These are phyloP conservation scores for Entamoeba nuttalli DNA, from an alignment of 208 protist genomes.

Conservation along the genomic window DNA sequence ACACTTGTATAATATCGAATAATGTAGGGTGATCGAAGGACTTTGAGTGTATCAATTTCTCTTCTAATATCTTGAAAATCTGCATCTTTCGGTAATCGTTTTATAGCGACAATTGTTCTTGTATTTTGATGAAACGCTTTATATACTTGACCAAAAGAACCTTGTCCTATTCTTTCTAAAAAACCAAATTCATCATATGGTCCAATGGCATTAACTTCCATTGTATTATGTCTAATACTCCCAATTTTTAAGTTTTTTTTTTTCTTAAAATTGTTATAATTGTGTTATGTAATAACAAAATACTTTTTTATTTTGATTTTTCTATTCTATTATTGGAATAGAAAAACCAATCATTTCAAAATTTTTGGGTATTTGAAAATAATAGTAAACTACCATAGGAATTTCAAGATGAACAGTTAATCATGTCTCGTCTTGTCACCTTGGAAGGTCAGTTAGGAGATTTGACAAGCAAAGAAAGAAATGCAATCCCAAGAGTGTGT, in stretches of 20 bases:
- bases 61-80: background rate
- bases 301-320: too few species aligned
- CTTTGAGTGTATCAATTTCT: background rate
- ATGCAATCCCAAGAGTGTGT: background rate
- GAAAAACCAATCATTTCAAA: too few species aligned
- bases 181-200: background rate
- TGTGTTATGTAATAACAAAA: too few species aligned
- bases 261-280: too few species aligned
- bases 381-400: too few species aligned
- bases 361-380: too few species aligned
- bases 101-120: background rate
- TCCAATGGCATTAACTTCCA: too few species aligned
- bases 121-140: background rate
- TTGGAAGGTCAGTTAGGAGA: background rate
- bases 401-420: background rate
- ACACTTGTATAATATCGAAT: background rate
- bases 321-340: too few species aligned
- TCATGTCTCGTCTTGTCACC: background rate
- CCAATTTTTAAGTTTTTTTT: too few species aligned
- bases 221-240: too few species aligned
- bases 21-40: background rate
- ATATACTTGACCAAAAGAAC: background rate
- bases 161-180: background rate
- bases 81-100: background rate
- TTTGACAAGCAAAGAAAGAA: background rate